Evolutionary conservation across 2,329 filamentous ascomycete species (phyloP), one percentile per base, ranked within the genome.

Genomic region (Colletotrichum chrysophilum): DNA sequence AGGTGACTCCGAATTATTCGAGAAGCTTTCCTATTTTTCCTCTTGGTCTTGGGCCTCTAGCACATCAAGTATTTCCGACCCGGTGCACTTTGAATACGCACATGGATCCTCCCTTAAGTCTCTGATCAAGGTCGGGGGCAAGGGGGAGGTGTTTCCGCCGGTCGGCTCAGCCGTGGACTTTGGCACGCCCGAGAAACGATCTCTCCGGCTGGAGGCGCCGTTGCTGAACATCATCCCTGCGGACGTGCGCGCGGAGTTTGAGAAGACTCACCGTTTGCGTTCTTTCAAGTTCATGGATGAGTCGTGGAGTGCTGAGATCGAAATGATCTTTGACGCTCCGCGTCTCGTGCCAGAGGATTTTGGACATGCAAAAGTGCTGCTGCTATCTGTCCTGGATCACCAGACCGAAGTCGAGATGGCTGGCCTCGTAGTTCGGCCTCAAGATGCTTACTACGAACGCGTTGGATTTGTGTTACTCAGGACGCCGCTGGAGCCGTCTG

Each of bases 371-470:
- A 13, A 7, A 12, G 0, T 52, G 43, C 10, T 52, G 43, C 0
- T 52, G 0, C 12, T 52, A 0, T 52, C n/a, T 7, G n/a, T 52
- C 0, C 0, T 0, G 10, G 43, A 48, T 0, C 1, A 12, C 0
- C 18, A 48, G 38, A 48, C n/a, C 10, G n/a, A 52, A 6, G 0
- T 52, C 12, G 10, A 0, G 4, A 21, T 52, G 43, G 0, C 0
- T 21, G 43, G 43, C 0, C 43, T 52, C 10, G 1, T 52, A 2
- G 10, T 52, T 52, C 10, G n/a, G 3, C 43, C 43, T 13, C n/a
- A 52, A 21, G 12, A 52, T 1, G 8, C 0, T 1, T 52, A 21
- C 43, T 52, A 21, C 4, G 43, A 52, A 0, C 43, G 43, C 10
- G 43, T 52, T 52, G 43, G 43, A 0, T 52, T 0, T 21, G 43